These are phyloP conservation scores for Gossypioides kirkii DNA, from an alignment of 345 rosid genomes.

Conservation along the genomic window DNA sequence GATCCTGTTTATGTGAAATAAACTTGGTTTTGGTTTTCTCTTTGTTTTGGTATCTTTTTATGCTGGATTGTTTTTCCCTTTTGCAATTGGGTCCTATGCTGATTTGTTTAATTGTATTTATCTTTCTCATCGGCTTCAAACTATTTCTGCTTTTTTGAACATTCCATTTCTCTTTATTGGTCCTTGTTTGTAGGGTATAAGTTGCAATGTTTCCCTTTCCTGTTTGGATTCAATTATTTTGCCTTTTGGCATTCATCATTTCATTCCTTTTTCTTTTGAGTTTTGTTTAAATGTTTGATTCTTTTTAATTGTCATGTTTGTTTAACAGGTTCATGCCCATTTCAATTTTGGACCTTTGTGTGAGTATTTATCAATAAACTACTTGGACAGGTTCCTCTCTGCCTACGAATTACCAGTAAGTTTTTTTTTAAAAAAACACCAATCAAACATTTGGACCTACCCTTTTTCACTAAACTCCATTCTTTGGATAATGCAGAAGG, in stretches of 20 bases:
- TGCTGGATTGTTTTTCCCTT: constrained; percentile 9
- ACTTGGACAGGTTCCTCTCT: constrained; percentile 74
- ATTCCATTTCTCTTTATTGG: not conserved
- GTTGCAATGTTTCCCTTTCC: constrained; percentile 13
- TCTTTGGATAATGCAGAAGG: constrained; percentile 39
- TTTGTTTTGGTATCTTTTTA: not conserved
- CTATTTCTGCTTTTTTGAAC: constrained; percentile 1
- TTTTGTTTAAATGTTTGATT: constrained; percentile 12
- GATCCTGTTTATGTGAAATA: constrained; percentile 8
- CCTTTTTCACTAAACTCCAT: not conserved
- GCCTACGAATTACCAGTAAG: constrained; percentile 64
- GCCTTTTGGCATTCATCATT: too few species aligned
- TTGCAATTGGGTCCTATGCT: constrained; percentile 8
- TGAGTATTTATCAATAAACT: constrained; percentile 50
- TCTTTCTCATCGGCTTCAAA: not conserved
- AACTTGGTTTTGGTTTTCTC: constrained; percentile 14
- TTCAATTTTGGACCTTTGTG: constrained; percentile 68
- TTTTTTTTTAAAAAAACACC: not conserved
- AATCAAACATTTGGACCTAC: not conserved
- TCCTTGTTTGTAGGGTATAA: not conserved
- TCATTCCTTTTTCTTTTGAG: not conserved
- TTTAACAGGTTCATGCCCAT: constrained; percentile 54
- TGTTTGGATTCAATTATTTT: constrained; percentile 19
- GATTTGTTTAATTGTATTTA: not conserved
- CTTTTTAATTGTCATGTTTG: constrained; percentile 15